Percentiles rank a stretch among this genome's conserved stretches.
Evolutionary conservation across 139 green algal species (phyloP).

Genomic region (Volvox africanus): DNA sequence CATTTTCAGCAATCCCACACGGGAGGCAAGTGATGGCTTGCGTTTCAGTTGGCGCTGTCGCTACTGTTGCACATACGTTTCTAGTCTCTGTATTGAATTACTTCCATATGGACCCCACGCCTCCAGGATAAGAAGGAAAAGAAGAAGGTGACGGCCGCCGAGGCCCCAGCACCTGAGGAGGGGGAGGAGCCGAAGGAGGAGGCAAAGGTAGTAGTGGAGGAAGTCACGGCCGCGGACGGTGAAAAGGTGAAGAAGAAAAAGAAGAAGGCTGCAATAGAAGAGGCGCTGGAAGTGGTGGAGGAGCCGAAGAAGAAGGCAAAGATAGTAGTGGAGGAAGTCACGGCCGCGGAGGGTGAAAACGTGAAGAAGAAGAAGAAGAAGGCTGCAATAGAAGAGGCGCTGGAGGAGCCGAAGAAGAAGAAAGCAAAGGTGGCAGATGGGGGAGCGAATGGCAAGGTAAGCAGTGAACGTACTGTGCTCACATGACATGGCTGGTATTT

Average conservation of each 20-base stretch:
- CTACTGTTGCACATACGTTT: too few relatives aligned
- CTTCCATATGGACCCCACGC: neutral
- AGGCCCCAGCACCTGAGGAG: constrained; percentile 47
- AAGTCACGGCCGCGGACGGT: constrained; percentile 42
- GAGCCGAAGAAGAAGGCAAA: constrained; percentile 57
- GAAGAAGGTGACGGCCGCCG: constrained; percentile 56
- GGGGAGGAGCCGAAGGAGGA: constrained; percentile 51
- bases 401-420: constrained; percentile 48
- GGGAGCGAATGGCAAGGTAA: constrained; percentile 26
- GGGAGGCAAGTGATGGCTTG: too few relatives aligned
- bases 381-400: constrained; percentile 13
- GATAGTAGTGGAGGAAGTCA: constrained; percentile 48
- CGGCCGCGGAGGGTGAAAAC: constrained; percentile 37
- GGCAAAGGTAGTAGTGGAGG: constrained; percentile 55
- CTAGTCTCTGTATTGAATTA: neutral
- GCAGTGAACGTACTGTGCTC: neutral
- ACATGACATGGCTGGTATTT: too few relatives aligned
- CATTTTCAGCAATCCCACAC: too few relatives aligned
- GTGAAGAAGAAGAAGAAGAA: constrained; percentile 60
- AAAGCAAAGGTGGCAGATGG: constrained; percentile 49
- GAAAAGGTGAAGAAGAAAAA: constrained; percentile 53
- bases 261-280: constrained; percentile 46
- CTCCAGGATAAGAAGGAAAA: constrained; percentile 57
- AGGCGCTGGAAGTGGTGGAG: constrained; percentile 43
- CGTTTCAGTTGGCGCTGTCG: too few relatives aligned